A percentile compares a stretch with the other conserved stretches of the same genome.
Evolutionary conservation across 2,329 filamentous ascomycete genomes (phyloP).

Genomic region (Fusarium sterilihyphosum): DNA sequence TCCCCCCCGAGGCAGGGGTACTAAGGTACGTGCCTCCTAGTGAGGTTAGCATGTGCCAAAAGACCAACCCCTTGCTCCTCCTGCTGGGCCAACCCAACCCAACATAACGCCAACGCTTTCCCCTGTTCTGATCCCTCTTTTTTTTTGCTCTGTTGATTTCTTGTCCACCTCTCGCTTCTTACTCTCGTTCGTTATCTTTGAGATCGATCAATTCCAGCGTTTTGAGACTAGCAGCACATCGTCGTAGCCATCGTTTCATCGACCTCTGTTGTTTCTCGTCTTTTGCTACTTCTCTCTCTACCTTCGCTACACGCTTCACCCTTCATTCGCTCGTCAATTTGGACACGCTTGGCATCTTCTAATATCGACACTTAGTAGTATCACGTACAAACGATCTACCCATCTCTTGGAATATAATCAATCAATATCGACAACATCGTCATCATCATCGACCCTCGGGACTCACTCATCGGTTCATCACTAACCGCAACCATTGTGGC

Average conservation of each 20-base stretch:
- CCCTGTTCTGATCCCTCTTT: conserved; percentile 23
- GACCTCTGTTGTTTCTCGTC: conserved; percentile 21
- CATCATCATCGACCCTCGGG: neutral
- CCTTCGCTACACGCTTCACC: conserved; percentile 25
- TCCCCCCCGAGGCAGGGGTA: no score
- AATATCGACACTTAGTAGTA: neutral
- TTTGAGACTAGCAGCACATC: conserved; percentile 9
- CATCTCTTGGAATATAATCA: conserved; percentile 6
- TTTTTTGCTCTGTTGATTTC: conserved; percentile 25
- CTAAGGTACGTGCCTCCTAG: neutral
- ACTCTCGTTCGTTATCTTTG: conserved; percentile 15
- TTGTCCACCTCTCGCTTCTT: conserved; percentile 22
- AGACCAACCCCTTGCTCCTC: conserved; percentile 15
- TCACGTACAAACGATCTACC: neutral
- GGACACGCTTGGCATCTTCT: conserved; percentile 16
- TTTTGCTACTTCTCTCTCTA: conserved; percentile 18
- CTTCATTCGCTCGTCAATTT: conserved; percentile 15
- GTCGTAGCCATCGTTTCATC: conserved; percentile 10
- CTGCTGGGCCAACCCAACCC: conserved; percentile 36
- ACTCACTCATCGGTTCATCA: neutral
- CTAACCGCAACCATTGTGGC: neutral
- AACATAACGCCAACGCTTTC: conserved; percentile 35
- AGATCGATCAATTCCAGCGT: conserved; percentile 18
- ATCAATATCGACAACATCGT: neutral
- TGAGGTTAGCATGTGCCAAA: conserved; percentile 7